phyloP scores from a whole-genome alignment of 2,329 filamentous ascomycete genomes.

The Scleromitrula shiraiana region DNA sequence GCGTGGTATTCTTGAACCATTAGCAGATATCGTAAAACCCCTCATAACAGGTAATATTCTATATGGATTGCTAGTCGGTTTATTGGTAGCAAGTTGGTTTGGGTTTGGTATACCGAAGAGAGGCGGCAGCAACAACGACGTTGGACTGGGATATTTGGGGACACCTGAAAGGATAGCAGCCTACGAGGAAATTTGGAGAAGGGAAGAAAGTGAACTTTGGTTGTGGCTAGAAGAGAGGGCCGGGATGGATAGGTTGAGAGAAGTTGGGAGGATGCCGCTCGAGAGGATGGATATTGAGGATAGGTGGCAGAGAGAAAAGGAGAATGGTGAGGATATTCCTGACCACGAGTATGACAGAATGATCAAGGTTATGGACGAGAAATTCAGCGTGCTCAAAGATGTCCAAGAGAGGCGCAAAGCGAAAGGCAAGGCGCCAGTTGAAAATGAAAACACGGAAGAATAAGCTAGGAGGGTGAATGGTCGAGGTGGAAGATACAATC shows the following conservation, averaged over 20 bases:
- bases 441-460: background rate
- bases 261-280: conserved; percentile 28
- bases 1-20: conserved; percentile 58
- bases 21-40: conserved; percentile 61
- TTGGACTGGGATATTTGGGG: conserved; percentile 33
- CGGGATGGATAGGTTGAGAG: conserved; percentile 67
- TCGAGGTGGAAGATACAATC: background rate
- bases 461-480: background rate
- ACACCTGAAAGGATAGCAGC: conserved; percentile 63
- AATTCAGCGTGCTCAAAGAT: conserved; percentile 66
- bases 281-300: conserved; percentile 21
- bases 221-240: conserved; percentile 29
- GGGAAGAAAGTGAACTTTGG: conserved; percentile 32
- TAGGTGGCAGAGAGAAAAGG: conserved; percentile 22
- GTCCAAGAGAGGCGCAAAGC: conserved; percentile 45
- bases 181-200: conserved; percentile 75
- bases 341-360: conserved; percentile 27
- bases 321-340: conserved; percentile 16
- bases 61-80: conserved; percentile 63
- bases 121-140: conserved; percentile 32
- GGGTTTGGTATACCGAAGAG: conserved; percentile 44
- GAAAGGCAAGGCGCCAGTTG: background rate
- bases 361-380: conserved; percentile 68
- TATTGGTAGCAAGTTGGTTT: conserved; percentile 70
- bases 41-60: conserved; percentile 71